These are phyloP conservation scores for Penicillium sp. DNA, from an alignment of 2,329 filamentous ascomycete genomes.

Conservation along the genomic window DNA sequence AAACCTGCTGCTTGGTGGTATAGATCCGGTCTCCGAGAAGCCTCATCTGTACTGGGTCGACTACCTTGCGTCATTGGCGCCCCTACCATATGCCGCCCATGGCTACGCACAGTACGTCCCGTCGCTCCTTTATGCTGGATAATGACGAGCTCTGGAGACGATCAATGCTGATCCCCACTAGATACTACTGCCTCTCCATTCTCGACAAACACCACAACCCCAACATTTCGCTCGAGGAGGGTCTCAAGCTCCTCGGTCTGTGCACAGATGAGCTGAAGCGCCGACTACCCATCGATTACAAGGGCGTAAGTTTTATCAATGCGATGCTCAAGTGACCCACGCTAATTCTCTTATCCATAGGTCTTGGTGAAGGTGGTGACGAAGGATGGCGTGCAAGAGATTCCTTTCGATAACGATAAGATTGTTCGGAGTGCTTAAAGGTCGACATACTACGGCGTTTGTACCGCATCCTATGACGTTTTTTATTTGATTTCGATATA, in stretches of 20 bases:
- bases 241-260: slow-evolving; percentile 88
- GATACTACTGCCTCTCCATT: slow-evolving; percentile 96
- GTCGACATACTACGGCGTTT: slow-evolving; percentile 30
- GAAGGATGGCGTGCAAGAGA: slow-evolving; percentile 85
- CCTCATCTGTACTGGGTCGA: slow-evolving; percentile 96
- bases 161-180: slow-evolving; percentile 37
- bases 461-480: slow-evolving; percentile 32
- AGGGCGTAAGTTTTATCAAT: slow-evolving; percentile 69
- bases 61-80: slow-evolving; percentile 86
- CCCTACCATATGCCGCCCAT: slow-evolving; percentile 92
- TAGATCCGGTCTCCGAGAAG: slow-evolving; percentile 88
- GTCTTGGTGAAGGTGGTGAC: slow-evolving; percentile 83
- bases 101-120: slow-evolving; percentile 87
- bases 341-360: slow-evolving; percentile 30
- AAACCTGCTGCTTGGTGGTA: slow-evolving; percentile 91
- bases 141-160: not conserved
- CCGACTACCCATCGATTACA: slow-evolving; percentile 97
- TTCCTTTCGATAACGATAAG: slow-evolving; percentile 82
- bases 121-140: not conserved
- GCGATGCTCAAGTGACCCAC: not conserved
- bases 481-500: slow-evolving; percentile 34
- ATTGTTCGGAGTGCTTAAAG: slow-evolving; percentile 50
- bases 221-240: slow-evolving; percentile 84
- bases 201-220: slow-evolving; percentile 99
- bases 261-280: slow-evolving; percentile 97